Evolutionary conservation across 139 green algal genomes (phyloP).

Genomic region (Dunaliella sp.): DNA sequence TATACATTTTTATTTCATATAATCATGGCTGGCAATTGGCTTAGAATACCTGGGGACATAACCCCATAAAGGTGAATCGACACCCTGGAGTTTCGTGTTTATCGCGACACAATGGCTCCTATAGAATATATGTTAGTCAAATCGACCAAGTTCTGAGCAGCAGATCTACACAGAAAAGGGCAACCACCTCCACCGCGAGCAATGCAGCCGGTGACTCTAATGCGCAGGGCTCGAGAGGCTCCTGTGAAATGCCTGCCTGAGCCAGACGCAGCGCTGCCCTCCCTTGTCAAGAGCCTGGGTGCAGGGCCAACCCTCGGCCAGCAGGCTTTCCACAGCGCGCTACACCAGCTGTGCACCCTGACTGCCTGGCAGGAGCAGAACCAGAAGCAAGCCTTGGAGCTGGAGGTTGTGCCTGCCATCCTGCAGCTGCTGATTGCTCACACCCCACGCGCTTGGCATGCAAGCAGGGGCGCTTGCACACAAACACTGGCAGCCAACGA

Average conservation of each 20-base stretch:
- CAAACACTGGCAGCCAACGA: neutral
- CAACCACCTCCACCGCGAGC: too few species aligned
- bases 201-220: too few species aligned
- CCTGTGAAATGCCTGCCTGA: neutral
- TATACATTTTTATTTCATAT: too few species aligned
- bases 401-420: neutral
- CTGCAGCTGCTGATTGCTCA: neutral
- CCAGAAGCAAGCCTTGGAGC: neutral
- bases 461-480: too few species aligned
- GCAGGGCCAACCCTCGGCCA: neutral
- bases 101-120: too few species aligned
- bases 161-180: too few species aligned
- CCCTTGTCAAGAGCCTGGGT: neutral
- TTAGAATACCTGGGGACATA: too few species aligned
- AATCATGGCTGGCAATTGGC: too few species aligned
- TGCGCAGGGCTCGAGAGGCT: neutral
- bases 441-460: neutral
- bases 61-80: too few species aligned
- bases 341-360: neutral
- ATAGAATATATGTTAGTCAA: too few species aligned
- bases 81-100: too few species aligned
- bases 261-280: neutral
- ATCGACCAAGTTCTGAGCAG: too few species aligned
- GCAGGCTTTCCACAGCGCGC: neutral
- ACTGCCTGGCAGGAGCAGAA: constrained; percentile 6